These are phyloP conservation scores for Cenchrus purpureus DNA, from an alignment of 176 grass and related monocot genomes.

Conservation along the genomic window DNA sequence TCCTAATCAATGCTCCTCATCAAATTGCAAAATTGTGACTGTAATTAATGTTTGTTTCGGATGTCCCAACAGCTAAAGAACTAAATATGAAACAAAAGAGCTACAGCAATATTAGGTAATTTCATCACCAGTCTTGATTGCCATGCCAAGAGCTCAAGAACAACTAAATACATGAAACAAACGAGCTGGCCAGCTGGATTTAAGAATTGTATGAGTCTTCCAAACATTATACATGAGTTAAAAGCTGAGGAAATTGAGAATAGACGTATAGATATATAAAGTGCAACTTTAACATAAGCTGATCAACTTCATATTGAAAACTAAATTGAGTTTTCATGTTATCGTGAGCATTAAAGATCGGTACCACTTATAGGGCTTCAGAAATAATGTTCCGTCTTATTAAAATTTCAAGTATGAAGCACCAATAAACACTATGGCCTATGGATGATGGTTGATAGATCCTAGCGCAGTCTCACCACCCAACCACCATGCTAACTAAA, in stretches of 20 bases:
- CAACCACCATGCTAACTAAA: neutral
- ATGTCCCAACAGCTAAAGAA: constrained; percentile 14
- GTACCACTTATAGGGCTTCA: neutral
- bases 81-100: neutral
- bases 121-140: constrained; percentile 18
- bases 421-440: neutral
- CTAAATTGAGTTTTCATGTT: neutral
- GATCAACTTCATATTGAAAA: neutral
- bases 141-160: constrained; percentile 12
- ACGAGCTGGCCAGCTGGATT: neutral
- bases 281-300: neutral
- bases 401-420: neutral
- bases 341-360: constrained; percentile 12
- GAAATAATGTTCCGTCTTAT: neutral
- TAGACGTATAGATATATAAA: constrained; percentile 1
- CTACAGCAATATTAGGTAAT: constrained; percentile 5
- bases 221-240: constrained; percentile 21
- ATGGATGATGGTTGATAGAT: neutral
- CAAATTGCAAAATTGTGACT: neutral
- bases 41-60: neutral
- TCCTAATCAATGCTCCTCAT: neutral
- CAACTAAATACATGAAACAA: constrained; percentile 13
- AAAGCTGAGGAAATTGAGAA: neutral
- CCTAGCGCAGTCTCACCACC: neutral
- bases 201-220: neutral